Base-by-base conservation (phyloP, 1,284 basidiomycete genomes). In the Thecaphora thlaspeos region DNA sequence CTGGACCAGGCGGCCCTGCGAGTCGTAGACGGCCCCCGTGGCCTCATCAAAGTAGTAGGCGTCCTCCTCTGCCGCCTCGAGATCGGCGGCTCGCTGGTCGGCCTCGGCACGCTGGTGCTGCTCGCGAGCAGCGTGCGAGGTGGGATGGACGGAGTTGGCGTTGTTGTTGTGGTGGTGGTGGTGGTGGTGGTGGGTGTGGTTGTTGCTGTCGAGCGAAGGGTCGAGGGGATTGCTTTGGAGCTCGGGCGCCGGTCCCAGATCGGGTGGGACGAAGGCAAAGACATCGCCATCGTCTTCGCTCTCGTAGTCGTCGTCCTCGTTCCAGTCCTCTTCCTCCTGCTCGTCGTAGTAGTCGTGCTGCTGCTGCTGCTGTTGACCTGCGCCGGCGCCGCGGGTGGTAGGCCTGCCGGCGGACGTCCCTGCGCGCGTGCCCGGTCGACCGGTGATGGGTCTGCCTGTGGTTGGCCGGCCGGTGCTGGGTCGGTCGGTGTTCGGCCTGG, bases 251-350 rank as follows among this genome's bases (percentile, higher is more conserved):
- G 64, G 64, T 2, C 65, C 65, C 28, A 68, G 61, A 40, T 64
- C 61, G 23, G 65, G 19, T 48, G 69, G 71, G 11, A 69, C 61
- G 37, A 76, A 77, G 18, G 75, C 75, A 60, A 77, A 77, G 37
- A 77, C 72, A 36, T 73, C 68, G 3, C 67, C 74, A 21, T 75
- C 73, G 30, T 75, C 71, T 8, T 68, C 68, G 22, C 58, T 65
- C 41, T 74, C 68, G 41, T 74, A 68, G 22, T 72, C 58, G 5
- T 63, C 67, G 14, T 73, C 63, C 18, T 73, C 71, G 30, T 68
- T 61, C 52, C 55, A 61, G 24, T 71, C 61, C 21, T 68, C 58
- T 26, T 66, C 45, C 10, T 68, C 52, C 41, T 54, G 56, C 3
- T 38, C 26, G 17, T 55, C 34, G 12, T 40, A 22, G n/a, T 65